Base-by-base conservation (phyloP, 2,329 filamentous ascomycete species). In the Neurospora sp. region DNA sequence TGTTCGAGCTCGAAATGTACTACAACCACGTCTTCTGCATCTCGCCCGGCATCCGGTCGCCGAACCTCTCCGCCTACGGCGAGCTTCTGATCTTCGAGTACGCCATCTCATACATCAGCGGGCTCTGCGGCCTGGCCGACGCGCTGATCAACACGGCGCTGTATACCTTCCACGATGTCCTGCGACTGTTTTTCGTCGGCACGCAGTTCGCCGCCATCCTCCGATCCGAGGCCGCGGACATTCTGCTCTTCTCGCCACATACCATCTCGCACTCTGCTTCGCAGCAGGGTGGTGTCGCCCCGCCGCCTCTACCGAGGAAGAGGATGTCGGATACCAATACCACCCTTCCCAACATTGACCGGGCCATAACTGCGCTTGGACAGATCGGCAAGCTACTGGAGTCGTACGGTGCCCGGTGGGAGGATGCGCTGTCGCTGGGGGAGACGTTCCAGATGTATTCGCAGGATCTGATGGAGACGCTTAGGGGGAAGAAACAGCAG, bases 21-120 rank as follows among this genome's bases (percentile, higher is more conserved):
- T 98, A 97, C 81, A 96, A 92, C 77, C 96, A 93, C 75, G 91
- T 97, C 33, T 93, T 97, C 78, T 92, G 95, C 70, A 86, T 97
- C 8, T 93, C 93, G 0, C 92, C 93, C 0, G 94, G 91, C 41
- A 88, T 89, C 1, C 86, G 91, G 66, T 88, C 91, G 3, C 91
- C 92, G 0, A 83, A 87, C 28, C 88, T 94, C 67, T 90, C 88
- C 3, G 87, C 92, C 66, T 93, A 95, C 77, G 91, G 90, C 43
- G 91, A 93, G 72, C 84, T 89, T 38, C 83, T 97, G 33, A 92
- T 97, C 52, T 97, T 97, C 78, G 93, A 97, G 77, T 90, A 96
- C 76, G 90, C 90, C 73, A 88, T 95, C 74, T 87, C 90, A n/a
- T 97, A 96, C 77, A 87, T 96, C 67, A 86, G 91, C 71, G 87